phyloP scores from a whole-genome alignment of 2,329 filamentous ascomycete species.

The Chrysoporthe austroafricana region DNA sequence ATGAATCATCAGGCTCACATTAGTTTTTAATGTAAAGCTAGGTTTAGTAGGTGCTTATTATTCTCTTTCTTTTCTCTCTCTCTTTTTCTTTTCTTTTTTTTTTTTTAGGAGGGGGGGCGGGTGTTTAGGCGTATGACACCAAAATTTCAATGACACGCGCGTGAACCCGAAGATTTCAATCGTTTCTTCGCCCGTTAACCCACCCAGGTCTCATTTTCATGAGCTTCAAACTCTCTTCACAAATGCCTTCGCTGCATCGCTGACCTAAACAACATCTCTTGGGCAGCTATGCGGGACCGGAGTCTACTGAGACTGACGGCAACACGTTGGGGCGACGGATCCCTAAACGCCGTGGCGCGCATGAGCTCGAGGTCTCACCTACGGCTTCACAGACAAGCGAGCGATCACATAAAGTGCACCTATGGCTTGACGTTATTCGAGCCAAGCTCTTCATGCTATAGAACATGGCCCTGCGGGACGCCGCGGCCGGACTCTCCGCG shows the following conservation, averaged over 20 bases:
- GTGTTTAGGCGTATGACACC: background rate
- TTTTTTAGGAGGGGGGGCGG: background rate
- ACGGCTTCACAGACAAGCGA: background rate
- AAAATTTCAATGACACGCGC: slow-evolving; percentile 13
- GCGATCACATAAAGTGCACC: too few relatives aligned
- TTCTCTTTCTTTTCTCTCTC: too few relatives aligned
- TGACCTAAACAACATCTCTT: background rate
- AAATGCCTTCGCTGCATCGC: background rate
- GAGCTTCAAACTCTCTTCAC: too few relatives aligned
- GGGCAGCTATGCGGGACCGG: background rate
- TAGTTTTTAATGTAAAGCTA: background rate
- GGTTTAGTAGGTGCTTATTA: background rate
- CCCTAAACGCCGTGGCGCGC: background rate
- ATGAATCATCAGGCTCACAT: background rate
- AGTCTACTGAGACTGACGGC: slow-evolving; percentile 6
- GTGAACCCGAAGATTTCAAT: background rate
- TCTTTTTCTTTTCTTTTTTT: too few relatives aligned
- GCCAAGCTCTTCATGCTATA: background rate
- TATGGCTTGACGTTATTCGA: background rate
- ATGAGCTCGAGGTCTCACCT: background rate
- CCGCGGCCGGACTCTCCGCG: background rate
- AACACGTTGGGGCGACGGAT: background rate
- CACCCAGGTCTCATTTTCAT: background rate
- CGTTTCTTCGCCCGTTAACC: background rate
- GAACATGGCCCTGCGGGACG: background rate